These are phyloP conservation scores for Imleria badia DNA, from an alignment of 768 basidiomycete genomes.

Conservation along the genomic window DNA sequence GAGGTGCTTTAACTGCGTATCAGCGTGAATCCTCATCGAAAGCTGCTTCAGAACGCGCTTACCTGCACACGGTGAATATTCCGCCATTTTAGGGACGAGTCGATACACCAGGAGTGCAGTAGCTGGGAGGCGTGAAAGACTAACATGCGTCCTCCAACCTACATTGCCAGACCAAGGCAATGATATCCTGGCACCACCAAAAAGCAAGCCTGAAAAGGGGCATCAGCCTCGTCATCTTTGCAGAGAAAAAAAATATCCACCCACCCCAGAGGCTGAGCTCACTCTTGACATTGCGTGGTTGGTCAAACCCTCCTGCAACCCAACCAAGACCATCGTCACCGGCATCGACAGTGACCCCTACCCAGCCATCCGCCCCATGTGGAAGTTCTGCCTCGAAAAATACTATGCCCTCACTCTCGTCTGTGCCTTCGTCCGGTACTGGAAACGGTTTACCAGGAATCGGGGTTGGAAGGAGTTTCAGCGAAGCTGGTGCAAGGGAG, in stretches of 20 bases:
- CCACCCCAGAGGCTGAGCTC: constrained; percentile 45
- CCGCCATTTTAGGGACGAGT: constrained; percentile 36
- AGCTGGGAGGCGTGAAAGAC: constrained; percentile 55
- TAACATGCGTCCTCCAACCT: constrained; percentile 44
- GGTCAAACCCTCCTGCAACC: constrained; percentile 57
- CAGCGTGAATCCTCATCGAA: not conserved
- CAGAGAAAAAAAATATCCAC: constrained; percentile 6
- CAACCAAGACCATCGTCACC: constrained; percentile 55
- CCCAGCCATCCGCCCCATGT: constrained; percentile 33
- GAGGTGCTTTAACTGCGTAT: constrained; percentile 40
- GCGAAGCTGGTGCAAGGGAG: constrained; percentile 41
- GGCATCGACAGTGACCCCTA: constrained; percentile 54
- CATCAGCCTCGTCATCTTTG: constrained; percentile 7
- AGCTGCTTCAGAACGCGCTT: not conserved
- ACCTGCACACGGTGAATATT: constrained; percentile 31
- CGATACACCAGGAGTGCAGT: constrained; percentile 68
- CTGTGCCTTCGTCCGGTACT: constrained; percentile 61
- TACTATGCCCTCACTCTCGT: constrained; percentile 74
- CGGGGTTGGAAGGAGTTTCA: constrained; percentile 67
- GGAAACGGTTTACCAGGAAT: constrained; percentile 56
- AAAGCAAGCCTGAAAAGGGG: constrained; percentile 39
- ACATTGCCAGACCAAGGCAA: constrained; percentile 27
- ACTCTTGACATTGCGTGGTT: constrained; percentile 31
- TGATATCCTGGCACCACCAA: constrained; percentile 35
- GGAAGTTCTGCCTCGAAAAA: constrained; percentile 55